Evolutionary conservation across 768 basidiomycete genomes (phyloP).

Genomic region (Lactifluus volemus): DNA sequence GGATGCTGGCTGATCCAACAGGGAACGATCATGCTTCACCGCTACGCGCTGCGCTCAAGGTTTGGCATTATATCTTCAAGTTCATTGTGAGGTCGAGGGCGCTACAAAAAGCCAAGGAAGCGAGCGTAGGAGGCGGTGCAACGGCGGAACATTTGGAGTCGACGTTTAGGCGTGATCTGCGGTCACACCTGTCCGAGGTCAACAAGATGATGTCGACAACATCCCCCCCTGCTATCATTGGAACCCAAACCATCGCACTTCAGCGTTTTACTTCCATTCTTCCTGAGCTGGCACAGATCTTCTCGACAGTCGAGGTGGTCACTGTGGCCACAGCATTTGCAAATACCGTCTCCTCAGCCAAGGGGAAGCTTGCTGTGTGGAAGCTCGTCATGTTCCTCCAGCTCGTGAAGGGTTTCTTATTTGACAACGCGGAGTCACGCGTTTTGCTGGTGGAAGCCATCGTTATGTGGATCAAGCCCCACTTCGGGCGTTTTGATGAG

Average conservation of each 20-base stretch:
- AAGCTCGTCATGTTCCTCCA: slow-evolving; percentile 92
- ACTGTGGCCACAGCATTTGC: slow-evolving; percentile 82
- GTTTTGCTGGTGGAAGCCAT: slow-evolving; percentile 77
- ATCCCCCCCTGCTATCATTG: slow-evolving; percentile 80
- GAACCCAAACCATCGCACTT: slow-evolving; percentile 89
- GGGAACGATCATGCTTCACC: slow-evolving; percentile 64
- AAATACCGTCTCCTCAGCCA: slow-evolving; percentile 65
- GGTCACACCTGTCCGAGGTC: slow-evolving; percentile 66
- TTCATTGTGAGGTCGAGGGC: slow-evolving; percentile 88
- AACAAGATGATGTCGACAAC: slow-evolving; percentile 83
- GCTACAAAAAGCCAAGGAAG: slow-evolving; percentile 73
- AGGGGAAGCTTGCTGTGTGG: slow-evolving; percentile 87
- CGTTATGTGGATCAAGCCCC: slow-evolving; percentile 90
- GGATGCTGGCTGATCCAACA: slow-evolving; percentile 65
- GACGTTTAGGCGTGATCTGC: slow-evolving; percentile 77
- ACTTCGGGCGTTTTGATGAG: slow-evolving; percentile 90
- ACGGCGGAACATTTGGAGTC: slow-evolving; percentile 81
- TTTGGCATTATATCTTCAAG: slow-evolving; percentile 95
- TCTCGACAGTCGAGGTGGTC: slow-evolving; percentile 74
- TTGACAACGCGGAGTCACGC: slow-evolving; percentile 74
- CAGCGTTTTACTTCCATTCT: slow-evolving; percentile 91
- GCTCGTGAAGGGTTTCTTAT: slow-evolving; percentile 80
- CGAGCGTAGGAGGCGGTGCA: slow-evolving; percentile 69
- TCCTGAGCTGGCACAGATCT: slow-evolving; percentile 78
- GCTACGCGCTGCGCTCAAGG: slow-evolving; percentile 85